phyloP scores from a whole-genome alignment of 2,329 filamentous ascomycete species.

The Nothophoma quercina region DNA sequence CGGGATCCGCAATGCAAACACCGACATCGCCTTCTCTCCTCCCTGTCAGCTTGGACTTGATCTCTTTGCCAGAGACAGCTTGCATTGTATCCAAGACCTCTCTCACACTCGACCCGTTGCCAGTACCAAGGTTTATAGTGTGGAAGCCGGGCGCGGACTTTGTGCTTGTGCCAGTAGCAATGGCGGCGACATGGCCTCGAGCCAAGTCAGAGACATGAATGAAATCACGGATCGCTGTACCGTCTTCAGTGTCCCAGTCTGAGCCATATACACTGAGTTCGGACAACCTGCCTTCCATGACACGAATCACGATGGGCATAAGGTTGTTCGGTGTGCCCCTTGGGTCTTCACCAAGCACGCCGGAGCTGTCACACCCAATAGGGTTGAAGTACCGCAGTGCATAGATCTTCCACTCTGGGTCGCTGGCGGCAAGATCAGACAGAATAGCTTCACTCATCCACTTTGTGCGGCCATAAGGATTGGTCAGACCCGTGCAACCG shows the following conservation, averaged over 20 bases:
- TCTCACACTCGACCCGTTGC: not conserved
- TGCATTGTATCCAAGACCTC: slow-evolving; percentile 3
- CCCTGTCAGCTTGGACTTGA: not conserved
- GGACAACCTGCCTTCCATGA: slow-evolving; percentile 60
- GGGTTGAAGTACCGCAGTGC: slow-evolving; percentile 70
- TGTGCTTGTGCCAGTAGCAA: not conserved
- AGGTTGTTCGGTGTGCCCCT: slow-evolving; percentile 66
- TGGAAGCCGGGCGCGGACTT: not conserved
- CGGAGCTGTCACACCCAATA: slow-evolving; percentile 67
- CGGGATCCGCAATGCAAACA: slow-evolving; percentile 3
- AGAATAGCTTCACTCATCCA: slow-evolving; percentile 71
- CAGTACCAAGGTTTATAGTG: not conserved
- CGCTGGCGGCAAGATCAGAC: slow-evolving; percentile 63
- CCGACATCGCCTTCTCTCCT: slow-evolving; percentile 5
- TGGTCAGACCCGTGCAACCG: slow-evolving; percentile 55
- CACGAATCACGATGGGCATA: slow-evolving; percentile 66
- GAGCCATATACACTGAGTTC: slow-evolving; percentile 65
- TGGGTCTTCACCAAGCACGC: slow-evolving; percentile 67
- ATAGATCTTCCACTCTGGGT: slow-evolving; percentile 67
- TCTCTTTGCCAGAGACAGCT: not conserved
- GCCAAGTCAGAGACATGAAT: slow-evolving; percentile 73
- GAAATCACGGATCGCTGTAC: slow-evolving; percentile 71
- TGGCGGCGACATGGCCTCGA: slow-evolving; percentile 68
- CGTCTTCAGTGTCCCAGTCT: slow-evolving; percentile 69
- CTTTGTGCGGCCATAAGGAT: slow-evolving; percentile 69